Evolutionary conservation across 495 filamentous ascomycete genomes (phyloP), one percentile per base, ranked within the genome.

Genomic region (Bryoglossum gracile): DNA sequence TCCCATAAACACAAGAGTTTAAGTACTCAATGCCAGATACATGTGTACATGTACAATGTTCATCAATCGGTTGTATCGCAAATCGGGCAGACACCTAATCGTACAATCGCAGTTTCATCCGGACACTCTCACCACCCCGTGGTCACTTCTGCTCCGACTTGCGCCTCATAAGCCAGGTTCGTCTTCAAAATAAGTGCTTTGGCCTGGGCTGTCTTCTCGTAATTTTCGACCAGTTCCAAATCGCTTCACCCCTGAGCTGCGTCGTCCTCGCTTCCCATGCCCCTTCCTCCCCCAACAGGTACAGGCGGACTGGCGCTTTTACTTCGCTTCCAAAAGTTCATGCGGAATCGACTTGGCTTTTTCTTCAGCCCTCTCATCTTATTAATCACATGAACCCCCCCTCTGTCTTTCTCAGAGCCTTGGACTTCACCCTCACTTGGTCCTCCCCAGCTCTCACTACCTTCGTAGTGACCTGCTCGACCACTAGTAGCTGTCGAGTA

Each of bases 251-350:
- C n/a, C n/a, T n/a, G n/a, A n/a, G n/a, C n/a, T n/a, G n/a, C n/a
- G n/a, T 25, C 24, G 19, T 13, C 26, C 13, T 30, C 26, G 13
- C 26, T 30, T 13, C 26, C 26, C 26, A 30, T 13, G 26, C 26
- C 26, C 26, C 26, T 30, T 30, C 26, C 26, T 6, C 41, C 24
- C 11, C 11, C 41, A 3, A 32, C 25, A n/a, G 55, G 55, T 5
- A 54, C 26, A 3, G 58, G 57, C 13, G 58, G 58, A 43, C 54
- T 57, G 4, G 46, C 46, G 22, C 55, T 54, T 43, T 59, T 56
- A 14, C 46, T 55, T 18, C 55, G 40, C 46, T 54, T 53, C 59
- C 59, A 62, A 26, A 62, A 59, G 22, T 55, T 55, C 55, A 61
- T 55, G 3, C 59, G 56, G 36, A 62, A 62, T 6, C 59, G 40